phyloP scores from a whole-genome alignment of 2,329 filamentous ascomycete genomes.

The Fusarium neocosmosporiellum region DNA sequence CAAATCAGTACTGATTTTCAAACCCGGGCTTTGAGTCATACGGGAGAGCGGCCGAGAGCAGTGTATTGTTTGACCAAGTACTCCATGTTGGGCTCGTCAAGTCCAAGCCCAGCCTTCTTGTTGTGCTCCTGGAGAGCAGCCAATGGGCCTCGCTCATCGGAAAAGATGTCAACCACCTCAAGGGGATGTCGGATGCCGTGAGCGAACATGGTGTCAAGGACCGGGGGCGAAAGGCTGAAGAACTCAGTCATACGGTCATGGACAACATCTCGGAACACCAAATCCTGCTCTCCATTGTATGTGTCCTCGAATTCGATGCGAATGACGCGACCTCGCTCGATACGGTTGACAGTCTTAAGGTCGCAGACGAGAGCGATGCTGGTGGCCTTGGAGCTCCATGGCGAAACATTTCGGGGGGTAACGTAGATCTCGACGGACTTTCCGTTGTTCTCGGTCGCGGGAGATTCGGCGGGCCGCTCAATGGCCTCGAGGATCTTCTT shows the following conservation, averaged over 20 bases:
- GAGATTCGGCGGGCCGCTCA: slow-evolving; percentile 42
- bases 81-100: slow-evolving; percentile 90
- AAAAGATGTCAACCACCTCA: slow-evolving; percentile 80
- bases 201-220: slow-evolving; percentile 81
- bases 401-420: slow-evolving; percentile 87
- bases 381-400: slow-evolving; percentile 97
- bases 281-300: slow-evolving; percentile 59
- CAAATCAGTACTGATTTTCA: slow-evolving; percentile 34
- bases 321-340: slow-evolving; percentile 88
- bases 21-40: slow-evolving; percentile 48
- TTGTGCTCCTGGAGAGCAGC: slow-evolving; percentile 86
- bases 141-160: slow-evolving; percentile 71
- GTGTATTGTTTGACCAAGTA: slow-evolving; percentile 80
- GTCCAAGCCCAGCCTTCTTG: slow-evolving; percentile 81
- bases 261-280: slow-evolving; percentile 73
- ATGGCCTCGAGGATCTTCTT: slow-evolving; percentile 59
- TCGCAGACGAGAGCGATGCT: slow-evolving; percentile 94
- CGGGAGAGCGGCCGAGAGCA: slow-evolving; percentile 65
- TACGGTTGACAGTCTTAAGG: slow-evolving; percentile 77
- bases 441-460: slow-evolving; percentile 50
- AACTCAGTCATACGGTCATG: slow-evolving; percentile 97
- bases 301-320: slow-evolving; percentile 70
- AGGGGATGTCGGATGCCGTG: slow-evolving; percentile 72
- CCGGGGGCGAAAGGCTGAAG: slow-evolving; percentile 74
- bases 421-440: slow-evolving; percentile 74